Conservation (phyloP, 2,329 filamentous ascomycete species). For the Alternaria hordeiaustralica region DNA sequence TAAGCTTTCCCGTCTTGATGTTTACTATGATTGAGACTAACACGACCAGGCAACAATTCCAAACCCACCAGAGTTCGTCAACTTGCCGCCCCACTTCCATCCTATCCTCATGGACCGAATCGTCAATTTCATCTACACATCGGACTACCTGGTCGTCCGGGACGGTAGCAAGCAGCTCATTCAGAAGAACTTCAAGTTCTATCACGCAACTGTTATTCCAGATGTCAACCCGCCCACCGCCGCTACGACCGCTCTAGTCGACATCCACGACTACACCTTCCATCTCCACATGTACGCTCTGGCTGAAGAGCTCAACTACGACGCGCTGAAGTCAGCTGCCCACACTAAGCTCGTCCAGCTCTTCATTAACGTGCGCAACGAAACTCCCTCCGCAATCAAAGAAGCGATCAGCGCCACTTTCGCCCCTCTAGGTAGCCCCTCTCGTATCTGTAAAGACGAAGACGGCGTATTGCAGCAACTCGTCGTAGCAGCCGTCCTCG, state of each 20-base stretch:
- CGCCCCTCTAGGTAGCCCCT: background rate
- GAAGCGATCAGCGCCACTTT: slow-evolving; percentile 2
- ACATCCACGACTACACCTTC: slow-evolving; percentile 5
- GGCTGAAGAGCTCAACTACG: slow-evolving; percentile 13
- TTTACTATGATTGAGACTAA: background rate
- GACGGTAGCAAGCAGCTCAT: background rate
- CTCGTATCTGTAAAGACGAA: slow-evolving; percentile 8
- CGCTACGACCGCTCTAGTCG: slow-evolving; percentile 1
- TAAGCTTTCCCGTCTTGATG: background rate
- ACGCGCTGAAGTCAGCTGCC: slow-evolving; percentile 4
- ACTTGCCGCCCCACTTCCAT: slow-evolving; percentile 8
- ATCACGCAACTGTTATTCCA: slow-evolving; percentile 1
- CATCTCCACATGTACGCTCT: slow-evolving; percentile 20
- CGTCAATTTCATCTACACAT: slow-evolving; percentile 22
- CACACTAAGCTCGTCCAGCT: slow-evolving; percentile 2
- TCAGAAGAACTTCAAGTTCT: slow-evolving; percentile 4
- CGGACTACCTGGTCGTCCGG: slow-evolving; percentile 10
- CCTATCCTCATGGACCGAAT: slow-evolving; percentile 16
- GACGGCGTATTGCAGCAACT: slow-evolving; percentile 5
- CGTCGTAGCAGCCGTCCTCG: background rate
- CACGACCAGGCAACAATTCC: background rate
- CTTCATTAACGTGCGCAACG: background rate
- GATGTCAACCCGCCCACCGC: background rate
- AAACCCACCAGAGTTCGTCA: slow-evolving; percentile 1
- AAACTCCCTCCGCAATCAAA: background rate